phyloP scores from a whole-genome alignment of 1,284 basidiomycete genomes.

The Erythrobasidium hasegawianum region DNA sequence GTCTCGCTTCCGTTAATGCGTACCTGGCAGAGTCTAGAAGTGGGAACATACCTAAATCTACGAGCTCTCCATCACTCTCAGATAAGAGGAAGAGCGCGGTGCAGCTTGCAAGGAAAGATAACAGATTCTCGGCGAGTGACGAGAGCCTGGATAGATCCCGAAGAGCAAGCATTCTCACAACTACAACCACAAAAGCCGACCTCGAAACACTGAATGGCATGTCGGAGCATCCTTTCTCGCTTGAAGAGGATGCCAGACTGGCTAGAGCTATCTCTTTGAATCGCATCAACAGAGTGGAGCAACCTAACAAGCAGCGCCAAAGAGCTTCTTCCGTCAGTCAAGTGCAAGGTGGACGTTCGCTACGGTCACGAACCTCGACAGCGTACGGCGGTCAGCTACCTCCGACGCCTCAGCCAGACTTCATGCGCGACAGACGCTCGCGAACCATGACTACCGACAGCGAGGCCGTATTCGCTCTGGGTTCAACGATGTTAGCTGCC shows the following conservation, averaged over 20 bases:
- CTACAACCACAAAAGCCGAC: neutral
- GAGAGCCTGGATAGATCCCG: neutral
- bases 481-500: slow-evolving; percentile 18
- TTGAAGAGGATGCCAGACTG: neutral
- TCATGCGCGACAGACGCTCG: neutral
- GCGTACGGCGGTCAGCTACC: slow-evolving; percentile 18
- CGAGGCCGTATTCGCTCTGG: slow-evolving; percentile 23
- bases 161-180: neutral
- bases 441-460: slow-evolving; percentile 20
- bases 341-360: neutral
- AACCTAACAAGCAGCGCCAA: neutral
- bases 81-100: neutral
- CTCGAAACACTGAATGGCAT: neutral
- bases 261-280: neutral
- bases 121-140: neutral
- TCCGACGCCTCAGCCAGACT: slow-evolving; percentile 5
- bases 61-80: neutral
- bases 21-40: neutral
- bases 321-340: neutral
- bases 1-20: neutral
- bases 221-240: neutral
- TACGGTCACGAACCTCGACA: slow-evolving; percentile 8
- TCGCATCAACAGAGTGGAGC: neutral
- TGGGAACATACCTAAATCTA: neutral
- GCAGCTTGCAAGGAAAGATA: neutral